A percentile compares a stretch with the other conserved stretches of the same genome.
Evolutionary conservation across 2,329 filamentous ascomycete species (phyloP).

Genomic region (Aureobasidium sp.): DNA sequence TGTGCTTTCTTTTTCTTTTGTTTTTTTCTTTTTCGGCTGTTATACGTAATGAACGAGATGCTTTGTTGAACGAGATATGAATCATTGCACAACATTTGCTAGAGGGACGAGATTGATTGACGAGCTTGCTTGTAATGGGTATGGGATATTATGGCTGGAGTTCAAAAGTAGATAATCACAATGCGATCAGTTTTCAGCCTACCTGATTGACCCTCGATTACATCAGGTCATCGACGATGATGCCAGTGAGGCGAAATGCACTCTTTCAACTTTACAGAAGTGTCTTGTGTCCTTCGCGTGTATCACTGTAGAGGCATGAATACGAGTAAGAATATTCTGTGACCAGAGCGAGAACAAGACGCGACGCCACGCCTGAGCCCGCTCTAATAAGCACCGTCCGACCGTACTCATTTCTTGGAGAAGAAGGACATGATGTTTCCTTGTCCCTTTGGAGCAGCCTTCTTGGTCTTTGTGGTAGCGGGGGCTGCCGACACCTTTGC

Average conservation of each 20-base stretch:
- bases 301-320: neutral
- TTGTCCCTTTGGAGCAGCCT: constrained; percentile 45
- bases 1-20: neutral
- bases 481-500: constrained; percentile 47
- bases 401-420: constrained; percentile 60
- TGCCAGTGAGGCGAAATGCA: neutral
- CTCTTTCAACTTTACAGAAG: neutral
- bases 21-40: constrained; percentile 11
- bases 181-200: constrained; percentile 8
- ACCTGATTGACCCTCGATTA: neutral
- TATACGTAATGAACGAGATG: constrained; percentile 9
- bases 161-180: constrained; percentile 12
- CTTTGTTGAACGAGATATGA: constrained; percentile 13
- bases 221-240: neutral
- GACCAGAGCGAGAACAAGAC: neutral
- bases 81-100: constrained; percentile 8
- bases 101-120: neutral
- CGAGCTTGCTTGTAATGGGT: constrained; percentile 10
- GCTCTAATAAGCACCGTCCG: neutral
- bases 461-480: constrained; percentile 34
- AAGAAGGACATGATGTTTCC: constrained; percentile 94
- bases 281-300: neutral
- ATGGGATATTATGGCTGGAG: constrained; percentile 13
- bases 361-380: neutral
- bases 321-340: neutral